These are phyloP conservation scores for Stachybotrys elegans DNA, from an alignment of 2,329 filamentous ascomycete genomes.

Conservation along the genomic window DNA sequence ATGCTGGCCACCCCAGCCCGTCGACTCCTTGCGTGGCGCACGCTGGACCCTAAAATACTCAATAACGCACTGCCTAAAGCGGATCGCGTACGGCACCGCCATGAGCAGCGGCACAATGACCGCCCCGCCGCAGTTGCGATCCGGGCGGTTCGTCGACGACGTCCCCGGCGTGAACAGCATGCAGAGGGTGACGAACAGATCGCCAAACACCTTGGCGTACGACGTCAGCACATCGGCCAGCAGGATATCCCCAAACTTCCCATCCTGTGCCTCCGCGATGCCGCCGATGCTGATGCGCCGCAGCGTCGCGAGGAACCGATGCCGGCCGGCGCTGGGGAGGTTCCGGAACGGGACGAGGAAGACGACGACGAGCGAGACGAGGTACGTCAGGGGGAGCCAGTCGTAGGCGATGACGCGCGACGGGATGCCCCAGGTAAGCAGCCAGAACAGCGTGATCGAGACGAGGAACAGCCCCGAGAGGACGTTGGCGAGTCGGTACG, in stretches of 20 bases:
- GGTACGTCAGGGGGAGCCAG: conserved; percentile 80
- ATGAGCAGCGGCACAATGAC: conserved; percentile 82
- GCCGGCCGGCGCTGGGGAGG: conserved; percentile 64
- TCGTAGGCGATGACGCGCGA: conserved; percentile 71
- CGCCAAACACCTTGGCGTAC: conserved; percentile 87
- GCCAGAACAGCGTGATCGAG: conserved; percentile 80
- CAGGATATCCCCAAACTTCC: conserved; percentile 91
- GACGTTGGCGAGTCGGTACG: conserved; percentile 77
- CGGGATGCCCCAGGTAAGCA: conserved; percentile 65
- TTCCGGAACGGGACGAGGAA: conserved; percentile 70
- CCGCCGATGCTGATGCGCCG: conserved; percentile 79
- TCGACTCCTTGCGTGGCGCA: conserved; percentile 46
- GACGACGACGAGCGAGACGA: conserved; percentile 64
- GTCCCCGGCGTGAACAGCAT: conserved; percentile 76
- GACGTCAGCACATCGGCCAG: conserved; percentile 92
- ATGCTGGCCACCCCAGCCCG: conserved; percentile 78
- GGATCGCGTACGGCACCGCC: conserved; percentile 76
- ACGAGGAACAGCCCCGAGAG: conserved; percentile 66
- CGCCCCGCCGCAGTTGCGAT: conserved; percentile 74
- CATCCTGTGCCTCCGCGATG: conserved; percentile 78
- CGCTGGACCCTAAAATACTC: conserved; percentile 72
- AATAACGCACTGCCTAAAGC: conserved; percentile 84
- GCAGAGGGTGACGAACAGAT: conserved; percentile 83
- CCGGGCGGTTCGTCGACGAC: conserved; percentile 73
- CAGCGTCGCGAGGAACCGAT: conserved; percentile 69